A percentile compares a stretch with the other conserved stretches of the same genome.
These are phyloP conservation scores for Biscogniauxia sp. DNA, from an alignment of 2,329 filamentous ascomycete genomes.

Conservation along the genomic window DNA sequence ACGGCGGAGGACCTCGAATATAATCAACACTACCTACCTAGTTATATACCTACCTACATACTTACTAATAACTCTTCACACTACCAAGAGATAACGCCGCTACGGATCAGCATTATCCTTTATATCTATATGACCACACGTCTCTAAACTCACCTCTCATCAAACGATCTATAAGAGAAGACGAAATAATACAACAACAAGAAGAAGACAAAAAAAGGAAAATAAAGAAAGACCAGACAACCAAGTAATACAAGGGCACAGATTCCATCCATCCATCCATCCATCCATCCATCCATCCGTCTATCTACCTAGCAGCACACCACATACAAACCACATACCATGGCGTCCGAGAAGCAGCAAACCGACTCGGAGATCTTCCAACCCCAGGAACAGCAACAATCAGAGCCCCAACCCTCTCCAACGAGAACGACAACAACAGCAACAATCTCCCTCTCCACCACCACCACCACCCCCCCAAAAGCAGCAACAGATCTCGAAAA, in stretches of 20 bases:
- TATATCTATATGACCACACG: neutral
- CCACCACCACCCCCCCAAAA: neutral
- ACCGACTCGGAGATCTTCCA: neutral
- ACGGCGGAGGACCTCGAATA: neutral
- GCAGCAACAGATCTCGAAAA: neutral
- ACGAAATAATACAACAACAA: no score
- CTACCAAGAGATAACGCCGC: no score
- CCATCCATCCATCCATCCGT: no score
- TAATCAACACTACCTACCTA: neutral
- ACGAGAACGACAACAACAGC: neutral
- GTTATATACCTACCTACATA: neutral
- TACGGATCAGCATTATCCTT: neutral
- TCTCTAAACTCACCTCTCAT: neutral
- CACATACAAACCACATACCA: neutral
- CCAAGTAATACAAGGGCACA: no score
- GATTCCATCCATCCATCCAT: no score
- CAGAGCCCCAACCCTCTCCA: neutral
- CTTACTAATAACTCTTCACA: no score
- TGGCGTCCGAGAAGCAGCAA: neutral
- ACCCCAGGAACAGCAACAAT: neutral
- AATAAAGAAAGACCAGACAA: neutral
- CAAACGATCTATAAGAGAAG: neutral
- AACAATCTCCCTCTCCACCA: neutral
- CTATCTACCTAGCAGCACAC: no score
- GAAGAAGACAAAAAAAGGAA: neutral